Base-by-base conservation (phyloP, 108 stramenopile species). In the Cyclotella atomus region DNA sequence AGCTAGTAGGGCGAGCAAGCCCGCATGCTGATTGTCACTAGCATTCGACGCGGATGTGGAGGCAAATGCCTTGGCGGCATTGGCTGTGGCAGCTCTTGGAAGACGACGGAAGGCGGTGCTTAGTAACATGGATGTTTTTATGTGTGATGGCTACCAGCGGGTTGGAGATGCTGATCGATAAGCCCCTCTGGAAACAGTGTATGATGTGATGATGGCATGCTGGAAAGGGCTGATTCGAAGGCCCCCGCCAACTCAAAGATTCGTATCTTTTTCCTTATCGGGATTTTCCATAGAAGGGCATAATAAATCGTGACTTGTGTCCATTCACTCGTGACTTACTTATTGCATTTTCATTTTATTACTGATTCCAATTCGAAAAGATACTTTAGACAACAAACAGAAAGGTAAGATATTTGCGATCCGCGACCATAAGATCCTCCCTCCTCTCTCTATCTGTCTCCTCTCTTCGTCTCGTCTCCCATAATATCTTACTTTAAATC, bases 21-120 rank as follows among this genome's bases (percentile, higher is more conserved):
- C 35, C 21, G n/a, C 3, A 3, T n/a, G 23, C 30, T 19, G 9
- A 23, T 43, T 12, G 36, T 41, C 36, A 36, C 28, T 61, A 20
- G 36, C 20, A 20, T 35, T 14, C 29, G 56, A 32, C n/a, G 29
- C 29, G 52, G 25, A 33, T 10, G 29, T 61, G 34, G 38, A 30
- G 8, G 28, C 27, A 27, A 21, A 41, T 49, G 47, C 47, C n/a
- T 10, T 10, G n/a, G 47, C n/a, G 47, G 47, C 47, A 17, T 12
- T 10, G 47, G 47, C 10, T 17, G 10, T n/a, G 12, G 38, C 38
- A 41, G 38, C 38, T 41, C 38, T 14, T 34, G 29, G 56, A 38
- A 36, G 60, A 12, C 60, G 60, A 36, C 60, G 36, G 21, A 61
- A 43, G 60, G 60, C 60, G 10, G 1, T 61, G 57, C 30, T 59